Conservation (phyloP, 2,329 filamentous ascomycete genomes). For the Calonectria henricotiae region DNA sequence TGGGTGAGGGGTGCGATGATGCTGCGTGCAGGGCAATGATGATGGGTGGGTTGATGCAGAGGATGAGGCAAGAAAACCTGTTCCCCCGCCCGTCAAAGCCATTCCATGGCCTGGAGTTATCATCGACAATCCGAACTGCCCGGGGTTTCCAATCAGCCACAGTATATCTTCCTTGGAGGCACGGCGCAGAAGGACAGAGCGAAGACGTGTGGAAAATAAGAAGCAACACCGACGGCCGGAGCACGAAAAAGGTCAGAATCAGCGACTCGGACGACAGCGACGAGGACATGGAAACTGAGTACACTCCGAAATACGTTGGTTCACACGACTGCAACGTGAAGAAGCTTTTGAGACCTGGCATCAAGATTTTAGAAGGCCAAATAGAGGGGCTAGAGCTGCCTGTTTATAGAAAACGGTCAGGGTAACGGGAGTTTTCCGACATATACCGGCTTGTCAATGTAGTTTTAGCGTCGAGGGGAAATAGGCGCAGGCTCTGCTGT, state of each 20-base stretch:
- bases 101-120: slow-evolving; percentile 1
- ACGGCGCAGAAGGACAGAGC: slow-evolving; percentile 10
- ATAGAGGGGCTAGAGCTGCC: slow-evolving; percentile 7
- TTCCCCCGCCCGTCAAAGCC: neutral
- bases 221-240: slow-evolving; percentile 5
- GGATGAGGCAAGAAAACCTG: slow-evolving; percentile 4
- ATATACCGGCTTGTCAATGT: neutral
- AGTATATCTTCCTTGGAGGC: slow-evolving; percentile 11
- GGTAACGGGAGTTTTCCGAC: neutral
- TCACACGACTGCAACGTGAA: slow-evolving; percentile 16
- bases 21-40: slow-evolving; percentile 6
- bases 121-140: neutral
- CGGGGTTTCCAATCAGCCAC: slow-evolving; percentile 6
- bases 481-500: neutral
- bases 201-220: slow-evolving; percentile 12
- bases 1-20: slow-evolving; percentile 8
- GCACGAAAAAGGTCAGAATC: neutral
- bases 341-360: slow-evolving; percentile 20
- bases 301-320: slow-evolving; percentile 6
- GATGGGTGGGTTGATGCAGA: slow-evolving; percentile 11
- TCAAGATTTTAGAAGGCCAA: slow-evolving; percentile 12
- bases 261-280: slow-evolving; percentile 10
- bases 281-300: neutral
- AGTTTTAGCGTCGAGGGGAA: neutral
- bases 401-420: neutral